Conservation (phyloP, 371 early-diverging fungal species). For the Cokeromyces recurvatus region DNA sequence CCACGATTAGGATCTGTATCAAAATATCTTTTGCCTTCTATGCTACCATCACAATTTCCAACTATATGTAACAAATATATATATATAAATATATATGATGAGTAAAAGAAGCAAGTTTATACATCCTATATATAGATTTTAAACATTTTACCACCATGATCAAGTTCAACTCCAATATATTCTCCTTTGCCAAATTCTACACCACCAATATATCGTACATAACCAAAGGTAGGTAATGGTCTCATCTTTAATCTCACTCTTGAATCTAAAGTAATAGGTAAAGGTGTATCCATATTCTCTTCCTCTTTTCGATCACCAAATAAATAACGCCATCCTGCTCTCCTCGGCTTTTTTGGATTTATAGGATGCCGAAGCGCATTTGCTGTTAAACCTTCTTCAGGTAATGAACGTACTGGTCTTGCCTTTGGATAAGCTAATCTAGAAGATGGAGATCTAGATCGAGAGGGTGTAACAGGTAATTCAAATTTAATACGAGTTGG, state of each 20-base stretch:
- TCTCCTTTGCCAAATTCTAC: constrained; percentile 34
- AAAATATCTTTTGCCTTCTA: constrained; percentile 23
- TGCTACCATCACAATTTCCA: constrained; percentile 26
- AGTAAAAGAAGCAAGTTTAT: too few relatives aligned
- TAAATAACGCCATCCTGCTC: constrained; percentile 12
- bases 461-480: constrained; percentile 20
- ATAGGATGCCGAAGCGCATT: constrained; percentile 8
- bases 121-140: too few relatives aligned
- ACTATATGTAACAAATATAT: constrained; percentile 9
- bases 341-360: constrained; percentile 3
- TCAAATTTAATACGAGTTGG: constrained; percentile 25
- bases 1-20: constrained; percentile 26
- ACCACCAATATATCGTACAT: constrained; percentile 25
- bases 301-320: constrained; percentile 19
- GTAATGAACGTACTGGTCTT: constrained; percentile 14
- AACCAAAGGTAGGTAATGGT: constrained; percentile 25
- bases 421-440: constrained; percentile 16
- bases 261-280: constrained; percentile 16
- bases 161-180: constrained; percentile 30
- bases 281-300: constrained; percentile 2
- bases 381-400: constrained; percentile 16
- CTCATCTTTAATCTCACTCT: constrained; percentile 20
- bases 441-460: constrained; percentile 19
- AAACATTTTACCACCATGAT: constrained; percentile 22
- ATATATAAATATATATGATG: too few relatives aligned